Conservation (phyloP, 257 asterid species). For the Solanum sejunctum region DNA sequence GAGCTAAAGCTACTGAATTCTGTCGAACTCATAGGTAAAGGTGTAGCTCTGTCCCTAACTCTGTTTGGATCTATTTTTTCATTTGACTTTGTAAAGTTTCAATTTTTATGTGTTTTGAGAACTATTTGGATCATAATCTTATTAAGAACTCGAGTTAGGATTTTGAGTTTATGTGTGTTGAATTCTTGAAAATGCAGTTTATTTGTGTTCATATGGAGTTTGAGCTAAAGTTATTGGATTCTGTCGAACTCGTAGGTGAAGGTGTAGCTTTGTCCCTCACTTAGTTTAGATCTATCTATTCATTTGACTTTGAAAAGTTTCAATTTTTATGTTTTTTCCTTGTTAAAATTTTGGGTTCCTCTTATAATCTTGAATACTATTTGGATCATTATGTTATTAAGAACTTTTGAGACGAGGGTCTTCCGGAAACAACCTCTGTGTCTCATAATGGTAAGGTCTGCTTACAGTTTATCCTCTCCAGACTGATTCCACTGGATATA, state of each 20-base stretch:
- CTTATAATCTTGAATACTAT: neutral
- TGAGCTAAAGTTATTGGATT: neutral
- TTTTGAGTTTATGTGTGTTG: neutral
- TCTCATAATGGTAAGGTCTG: too few relatives aligned
- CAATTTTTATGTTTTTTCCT: neutral
- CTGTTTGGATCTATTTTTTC: neutral
- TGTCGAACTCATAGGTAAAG: fast-evolving
- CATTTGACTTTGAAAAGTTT: neutral
- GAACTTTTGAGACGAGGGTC: neutral
- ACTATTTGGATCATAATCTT: neutral
- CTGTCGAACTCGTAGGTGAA: fast-evolving
- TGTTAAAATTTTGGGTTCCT: neutral
- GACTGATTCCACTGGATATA: too few relatives aligned
- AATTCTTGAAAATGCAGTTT: neutral
- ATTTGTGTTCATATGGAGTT: neutral
- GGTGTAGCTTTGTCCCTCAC: neutral
- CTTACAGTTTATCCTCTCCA: too few relatives aligned
- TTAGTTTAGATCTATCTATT: neutral
- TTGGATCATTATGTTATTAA: neutral
- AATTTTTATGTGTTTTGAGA: neutral
- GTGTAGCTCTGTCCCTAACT: neutral
- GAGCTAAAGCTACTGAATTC: neutral
- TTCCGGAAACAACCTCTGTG: too few relatives aligned
- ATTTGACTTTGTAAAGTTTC: neutral
- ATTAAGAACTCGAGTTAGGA: neutral